A percentile compares a stretch with the other conserved stretches of the same genome.
Evolutionary conservation across 768 basidiomycete species (phyloP).

Genomic region (Fomitopsis pulvina): DNA sequence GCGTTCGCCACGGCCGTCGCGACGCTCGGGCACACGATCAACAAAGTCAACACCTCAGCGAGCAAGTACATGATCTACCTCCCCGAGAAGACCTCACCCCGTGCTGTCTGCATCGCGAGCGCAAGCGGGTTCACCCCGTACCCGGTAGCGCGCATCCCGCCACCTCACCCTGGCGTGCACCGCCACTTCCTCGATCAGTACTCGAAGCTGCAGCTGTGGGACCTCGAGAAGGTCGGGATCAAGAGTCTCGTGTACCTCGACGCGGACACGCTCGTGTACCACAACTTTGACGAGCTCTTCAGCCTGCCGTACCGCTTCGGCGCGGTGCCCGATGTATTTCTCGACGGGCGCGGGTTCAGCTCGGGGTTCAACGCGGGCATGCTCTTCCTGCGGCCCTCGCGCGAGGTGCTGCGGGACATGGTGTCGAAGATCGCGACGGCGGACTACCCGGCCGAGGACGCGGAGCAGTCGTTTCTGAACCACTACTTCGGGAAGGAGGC

Average conservation of each 20-base stretch:
- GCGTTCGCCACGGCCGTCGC: conserved; percentile 24
- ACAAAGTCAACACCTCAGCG: conserved; percentile 21
- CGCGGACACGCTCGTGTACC: conserved; percentile 27
- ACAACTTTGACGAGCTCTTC: conserved; percentile 29
- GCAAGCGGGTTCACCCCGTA: conserved; percentile 25
- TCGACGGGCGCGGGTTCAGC: conserved; percentile 20
- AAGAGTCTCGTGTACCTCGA: conserved; percentile 26
- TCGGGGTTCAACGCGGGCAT: conserved; percentile 33
- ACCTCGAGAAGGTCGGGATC: conserved; percentile 24
- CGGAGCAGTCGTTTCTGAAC: conserved; percentile 39
- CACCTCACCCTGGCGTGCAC: conserved; percentile 24
- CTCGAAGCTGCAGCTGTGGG: conserved; percentile 38
- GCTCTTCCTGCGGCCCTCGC: conserved; percentile 26
- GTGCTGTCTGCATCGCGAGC: conserved; percentile 25
- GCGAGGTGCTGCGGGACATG: conserved; percentile 24
- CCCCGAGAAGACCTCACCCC: conserved; percentile 22
- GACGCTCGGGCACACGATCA: conserved; percentile 25
- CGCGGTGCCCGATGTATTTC: conserved; percentile 28
- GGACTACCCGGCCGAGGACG: conserved; percentile 29
- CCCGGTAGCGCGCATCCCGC: conserved; percentile 25
- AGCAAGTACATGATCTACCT: conserved; percentile 27
- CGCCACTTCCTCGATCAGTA: conserved; percentile 34
- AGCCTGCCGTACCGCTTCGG: conserved; percentile 27
- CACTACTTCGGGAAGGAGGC: conserved; percentile 28
- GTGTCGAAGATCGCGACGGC: conserved; percentile 33